A percentile compares a stretch with the other conserved stretches of the same genome.
Conservation (phyloP, 2,329 filamentous ascomycete genomes). For the Trichoderma asperellum region DNA sequence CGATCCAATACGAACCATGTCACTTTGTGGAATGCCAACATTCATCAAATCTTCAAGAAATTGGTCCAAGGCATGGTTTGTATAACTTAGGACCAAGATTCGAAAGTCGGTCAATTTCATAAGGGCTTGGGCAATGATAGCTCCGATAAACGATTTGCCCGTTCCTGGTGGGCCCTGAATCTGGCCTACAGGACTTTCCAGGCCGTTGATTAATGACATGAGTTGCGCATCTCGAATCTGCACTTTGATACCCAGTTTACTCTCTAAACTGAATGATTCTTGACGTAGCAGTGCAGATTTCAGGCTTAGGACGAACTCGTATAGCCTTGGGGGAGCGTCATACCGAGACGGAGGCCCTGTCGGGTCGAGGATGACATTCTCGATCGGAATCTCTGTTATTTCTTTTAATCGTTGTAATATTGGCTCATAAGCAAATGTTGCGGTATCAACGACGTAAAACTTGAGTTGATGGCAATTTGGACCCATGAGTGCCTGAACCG, state of each 20-base stretch:
- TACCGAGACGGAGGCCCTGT: slow-evolving; percentile 26
- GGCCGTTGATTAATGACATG: slow-evolving; percentile 56
- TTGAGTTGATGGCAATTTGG: slow-evolving; percentile 35
- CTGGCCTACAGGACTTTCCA: slow-evolving; percentile 58
- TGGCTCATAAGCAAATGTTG: slow-evolving; percentile 71
- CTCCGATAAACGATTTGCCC: slow-evolving; percentile 75
- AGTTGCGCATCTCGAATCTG: slow-evolving; percentile 51
- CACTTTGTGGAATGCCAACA: slow-evolving; percentile 54
- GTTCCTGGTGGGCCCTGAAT: slow-evolving; percentile 79
- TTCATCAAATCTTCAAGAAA: slow-evolving; percentile 66
- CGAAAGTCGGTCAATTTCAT: slow-evolving; percentile 52
- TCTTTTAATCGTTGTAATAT: slow-evolving; percentile 63
- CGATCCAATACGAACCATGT: slow-evolving; percentile 66
- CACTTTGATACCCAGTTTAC: slow-evolving; percentile 36
- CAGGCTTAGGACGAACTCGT: background rate
- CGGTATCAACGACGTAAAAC: slow-evolving; percentile 65
- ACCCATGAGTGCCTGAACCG: slow-evolving; percentile 50
- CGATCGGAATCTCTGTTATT: slow-evolving; percentile 59
- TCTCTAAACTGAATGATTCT: slow-evolving; percentile 29
- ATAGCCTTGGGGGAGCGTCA: slow-evolving; percentile 23
- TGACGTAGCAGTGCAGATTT: background rate
- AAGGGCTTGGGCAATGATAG: slow-evolving; percentile 61
- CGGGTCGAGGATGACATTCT: slow-evolving; percentile 53
- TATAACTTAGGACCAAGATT: slow-evolving; percentile 69
- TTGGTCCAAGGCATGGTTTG: slow-evolving; percentile 62